These are phyloP conservation scores for Aspergillus niger DNA, from an alignment of 2,329 filamentous ascomycete species.

Conservation along the genomic window DNA sequence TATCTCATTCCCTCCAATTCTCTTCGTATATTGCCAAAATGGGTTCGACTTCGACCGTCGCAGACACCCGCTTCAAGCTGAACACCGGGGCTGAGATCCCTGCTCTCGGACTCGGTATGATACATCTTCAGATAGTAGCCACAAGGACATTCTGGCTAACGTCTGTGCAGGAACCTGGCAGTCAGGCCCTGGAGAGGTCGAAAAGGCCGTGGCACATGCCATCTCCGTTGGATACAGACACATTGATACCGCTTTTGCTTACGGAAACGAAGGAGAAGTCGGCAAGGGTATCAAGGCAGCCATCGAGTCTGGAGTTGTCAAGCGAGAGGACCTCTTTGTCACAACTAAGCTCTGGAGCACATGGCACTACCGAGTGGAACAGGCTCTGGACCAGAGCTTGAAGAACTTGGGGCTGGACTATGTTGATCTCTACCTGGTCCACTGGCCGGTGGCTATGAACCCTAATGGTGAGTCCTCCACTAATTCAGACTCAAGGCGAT, in stretches of 20 bases:
- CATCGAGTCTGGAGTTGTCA: conserved; percentile 66
- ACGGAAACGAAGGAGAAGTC: conserved; percentile 72
- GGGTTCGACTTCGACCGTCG: conserved; percentile 23
- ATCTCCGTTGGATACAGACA: conserved; percentile 49
- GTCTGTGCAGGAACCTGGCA: conserved; percentile 63
- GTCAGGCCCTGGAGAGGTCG: conserved; percentile 60
- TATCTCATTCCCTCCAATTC: not conserved
- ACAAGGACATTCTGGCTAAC: not conserved
- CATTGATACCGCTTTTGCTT: conserved; percentile 43
- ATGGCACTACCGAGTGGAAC: conserved; percentile 69
- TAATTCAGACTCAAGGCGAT: not conserved
- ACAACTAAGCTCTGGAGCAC: conserved; percentile 86
- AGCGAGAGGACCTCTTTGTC: conserved; percentile 78
- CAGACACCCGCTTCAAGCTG: conserved; percentile 59
- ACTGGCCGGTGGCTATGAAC: conserved; percentile 81
- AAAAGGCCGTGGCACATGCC: conserved; percentile 60
- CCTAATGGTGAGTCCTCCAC: conserved; percentile 58
- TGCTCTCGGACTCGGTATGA: conserved; percentile 62
- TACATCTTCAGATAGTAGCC: not conserved
- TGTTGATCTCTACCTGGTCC: conserved; percentile 78
- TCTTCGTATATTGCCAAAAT: conserved; percentile 3
- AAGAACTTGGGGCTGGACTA: conserved; percentile 75
- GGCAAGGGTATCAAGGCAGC: conserved; percentile 75
- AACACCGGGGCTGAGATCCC: conserved; percentile 67
- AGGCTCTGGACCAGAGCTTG: conserved; percentile 72